phyloP scores from a whole-genome alignment of 306 rosid genomes.

The Aeschynomene evenia region DNA sequence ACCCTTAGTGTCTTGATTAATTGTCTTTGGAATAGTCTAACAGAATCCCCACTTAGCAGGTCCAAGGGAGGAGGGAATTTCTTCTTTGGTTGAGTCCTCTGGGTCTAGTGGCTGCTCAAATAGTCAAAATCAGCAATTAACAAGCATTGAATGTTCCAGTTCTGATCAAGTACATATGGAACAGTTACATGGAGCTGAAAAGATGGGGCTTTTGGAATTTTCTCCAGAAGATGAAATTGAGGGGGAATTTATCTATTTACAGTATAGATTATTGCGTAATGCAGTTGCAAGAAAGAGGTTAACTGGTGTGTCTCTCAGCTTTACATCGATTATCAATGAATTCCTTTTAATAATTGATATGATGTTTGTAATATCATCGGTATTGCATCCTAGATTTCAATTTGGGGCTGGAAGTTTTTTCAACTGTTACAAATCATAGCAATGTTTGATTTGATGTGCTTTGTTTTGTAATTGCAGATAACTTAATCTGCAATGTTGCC shows the following conservation, averaged over 20 bases:
- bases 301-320: constrained; percentile 51
- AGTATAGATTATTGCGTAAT: constrained; percentile 64
- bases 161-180: constrained; percentile 44
- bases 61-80: constrained; percentile 39
- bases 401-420: neutral
- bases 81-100: constrained; percentile 44
- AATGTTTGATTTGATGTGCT: constrained; percentile 15
- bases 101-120: constrained; percentile 50
- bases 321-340: constrained; percentile 11
- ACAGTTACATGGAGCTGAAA: constrained; percentile 47
- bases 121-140: constrained; percentile 45
- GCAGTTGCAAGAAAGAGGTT: constrained; percentile 56
- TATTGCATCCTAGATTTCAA: neutral
- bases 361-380: neutral
- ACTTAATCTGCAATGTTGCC: constrained; percentile 53
- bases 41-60: constrained; percentile 47
- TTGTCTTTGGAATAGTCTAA: constrained; percentile 33
- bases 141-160: constrained; percentile 39
- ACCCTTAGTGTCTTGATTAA: constrained; percentile 12
- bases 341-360: neutral
- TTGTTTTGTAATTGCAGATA: constrained; percentile 60
- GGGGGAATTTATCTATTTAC: constrained; percentile 80
- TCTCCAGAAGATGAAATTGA: constrained; percentile 87
- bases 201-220: constrained; percentile 45
- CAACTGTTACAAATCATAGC: neutral